Evolutionary conservation across 164 flowering plant genomes (phyloP).

Genomic region (Macadamia integrifolia): DNA sequence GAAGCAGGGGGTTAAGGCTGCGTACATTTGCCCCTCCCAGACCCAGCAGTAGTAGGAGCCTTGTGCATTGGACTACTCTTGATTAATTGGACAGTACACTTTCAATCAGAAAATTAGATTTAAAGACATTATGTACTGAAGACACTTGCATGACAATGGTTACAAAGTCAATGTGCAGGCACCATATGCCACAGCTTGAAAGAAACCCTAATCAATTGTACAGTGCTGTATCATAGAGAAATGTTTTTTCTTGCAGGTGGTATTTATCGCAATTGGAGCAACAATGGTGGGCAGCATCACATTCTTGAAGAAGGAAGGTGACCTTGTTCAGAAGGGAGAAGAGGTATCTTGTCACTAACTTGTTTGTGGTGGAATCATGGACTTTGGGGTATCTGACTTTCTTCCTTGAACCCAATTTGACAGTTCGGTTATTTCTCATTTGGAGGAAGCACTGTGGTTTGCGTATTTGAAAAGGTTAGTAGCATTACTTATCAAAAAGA

Average conservation of each 20-base stretch:
- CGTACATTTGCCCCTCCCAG: too few relatives aligned
- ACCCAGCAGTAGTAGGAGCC: too few relatives aligned
- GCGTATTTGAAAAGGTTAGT: constrained; percentile 91
- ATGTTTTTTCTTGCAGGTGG: constrained; percentile 53
- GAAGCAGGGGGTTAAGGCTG: too few relatives aligned
- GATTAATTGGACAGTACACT: not conserved
- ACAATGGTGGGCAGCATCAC: constrained; percentile 98
- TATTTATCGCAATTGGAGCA: constrained; percentile 94
- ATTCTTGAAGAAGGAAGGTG: constrained; percentile 63
- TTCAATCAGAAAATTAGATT: not conserved
- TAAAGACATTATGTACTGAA: not conserved
- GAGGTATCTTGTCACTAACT: constrained; percentile 49
- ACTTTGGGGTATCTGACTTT: not conserved
- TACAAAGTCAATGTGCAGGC: too few relatives aligned
- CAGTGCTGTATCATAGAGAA: not conserved
- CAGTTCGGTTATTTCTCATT: constrained; percentile 98
- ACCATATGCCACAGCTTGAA: too few relatives aligned
- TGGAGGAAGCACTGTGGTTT: constrained; percentile 95
- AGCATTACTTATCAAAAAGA: not conserved
- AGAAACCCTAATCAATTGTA: not conserved
- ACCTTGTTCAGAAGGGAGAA: constrained; percentile 73
- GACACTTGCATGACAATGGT: not conserved
- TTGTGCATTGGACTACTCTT: too few relatives aligned
- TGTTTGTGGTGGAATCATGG: constrained; percentile 7
- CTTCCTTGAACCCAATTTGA: constrained; percentile 7